These are phyloP conservation scores for Flaveria bidentis DNA, from an alignment of 129 eudicot genomes.

Conservation along the genomic window DNA sequence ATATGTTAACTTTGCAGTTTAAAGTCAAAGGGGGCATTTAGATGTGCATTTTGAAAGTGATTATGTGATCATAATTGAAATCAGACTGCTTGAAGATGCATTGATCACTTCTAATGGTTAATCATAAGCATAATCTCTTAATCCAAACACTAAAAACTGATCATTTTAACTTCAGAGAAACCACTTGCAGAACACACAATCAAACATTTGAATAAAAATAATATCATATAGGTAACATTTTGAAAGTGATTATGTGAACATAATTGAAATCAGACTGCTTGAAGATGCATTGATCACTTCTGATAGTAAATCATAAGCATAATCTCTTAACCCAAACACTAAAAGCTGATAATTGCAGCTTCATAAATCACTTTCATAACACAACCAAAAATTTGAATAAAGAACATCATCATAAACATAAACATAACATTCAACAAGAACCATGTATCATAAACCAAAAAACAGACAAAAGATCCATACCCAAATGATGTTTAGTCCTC, in stretches of 20 bases:
- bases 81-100: neutral
- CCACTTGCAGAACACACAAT: neutral
- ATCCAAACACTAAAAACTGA: conserved; percentile 2
- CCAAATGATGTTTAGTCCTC: conserved; percentile 90
- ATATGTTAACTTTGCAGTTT: neutral
- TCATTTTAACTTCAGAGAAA: neutral
- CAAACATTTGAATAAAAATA: neutral
- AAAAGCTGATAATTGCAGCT: neutral
- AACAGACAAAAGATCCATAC: conserved; percentile 33
- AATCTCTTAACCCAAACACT: neutral
- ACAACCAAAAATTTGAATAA: neutral
- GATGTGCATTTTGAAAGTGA: conserved; percentile 13
- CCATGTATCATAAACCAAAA: neutral
- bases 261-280: neutral
- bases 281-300: neutral
- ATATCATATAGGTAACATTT: conserved; percentile 9
- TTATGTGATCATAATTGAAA: neutral
- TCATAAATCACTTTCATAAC: neutral
- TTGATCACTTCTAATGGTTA: neutral
- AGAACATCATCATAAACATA: conserved; percentile 8
- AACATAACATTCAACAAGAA: neutral
- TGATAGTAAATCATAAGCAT: neutral
- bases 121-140: neutral
- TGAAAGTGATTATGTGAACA: conserved; percentile 8
- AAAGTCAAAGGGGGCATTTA: neutral